Base-by-base conservation (phyloP, 192 early-diverging fungal genomes). In the Spinellus fusiger region DNA sequence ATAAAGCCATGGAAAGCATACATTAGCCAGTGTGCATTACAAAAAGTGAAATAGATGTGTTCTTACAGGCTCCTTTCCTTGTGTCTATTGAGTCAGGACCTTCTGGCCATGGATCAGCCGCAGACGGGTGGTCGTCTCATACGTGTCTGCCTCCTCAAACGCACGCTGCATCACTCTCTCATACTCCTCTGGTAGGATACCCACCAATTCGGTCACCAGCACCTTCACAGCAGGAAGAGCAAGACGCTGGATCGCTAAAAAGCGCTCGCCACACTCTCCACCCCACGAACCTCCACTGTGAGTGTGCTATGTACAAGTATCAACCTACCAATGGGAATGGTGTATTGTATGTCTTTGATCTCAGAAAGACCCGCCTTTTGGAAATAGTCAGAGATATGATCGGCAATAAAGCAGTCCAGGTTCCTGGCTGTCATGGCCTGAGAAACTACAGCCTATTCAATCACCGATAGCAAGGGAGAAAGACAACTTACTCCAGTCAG, bases 351-450 rank as follows among this genome's bases (percentile, higher is more conserved):
- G 38, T 64, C 57, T 33, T 34, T 34, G 9, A 71, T 61, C 20
- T 56, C 9, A 12, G 25, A 10, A 53, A 65, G 64, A 10, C 63
- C 59, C 12, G 46, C 59, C 28, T 71, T 31, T 15, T 60, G 34
- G 15, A 65, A 37, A 28, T 56, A 65, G 22, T 12, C 23, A 0
- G 52, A 59, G 6, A 71, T 53, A 53, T 65, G 59, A 16, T 55
- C 59, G 33, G 63, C 69, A 50, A 71, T 65, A 27, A 55, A 56
- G 20, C 62, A 65, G 47, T 71, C 69, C 56, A 71, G 51, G 12
- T 46, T 34, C 18, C 59, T 54, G 1, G 52, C 18, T 1, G 12
- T 44, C 46, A 71, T 40, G 18, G 69, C 63, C 13, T 56, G 15
- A 22, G 64, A 49, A 50, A 71, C 69, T 71, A 44, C n/a, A 32